Evolutionary conservation across 2,329 filamentous ascomycete species (phyloP).

Genomic region (Balansia obtecta): DNA sequence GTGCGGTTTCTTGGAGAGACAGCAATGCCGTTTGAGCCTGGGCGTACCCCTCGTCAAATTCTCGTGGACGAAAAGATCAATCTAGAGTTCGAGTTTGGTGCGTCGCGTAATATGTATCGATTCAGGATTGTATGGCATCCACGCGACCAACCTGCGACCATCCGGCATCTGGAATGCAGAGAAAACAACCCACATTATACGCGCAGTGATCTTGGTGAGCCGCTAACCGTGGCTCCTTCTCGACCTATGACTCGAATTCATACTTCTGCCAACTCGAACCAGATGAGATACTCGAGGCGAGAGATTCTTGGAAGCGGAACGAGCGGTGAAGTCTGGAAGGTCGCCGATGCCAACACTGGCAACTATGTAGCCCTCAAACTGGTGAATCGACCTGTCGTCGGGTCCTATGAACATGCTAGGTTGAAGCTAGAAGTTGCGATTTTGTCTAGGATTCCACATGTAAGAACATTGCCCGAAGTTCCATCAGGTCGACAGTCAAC

Average conservation of each 20-base stretch:
- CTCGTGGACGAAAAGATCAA: background rate
- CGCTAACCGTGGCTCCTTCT: background rate
- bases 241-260: background rate
- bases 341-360: background rate
- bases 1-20: background rate
- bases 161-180: background rate
- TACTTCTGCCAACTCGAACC: background rate
- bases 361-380: background rate
- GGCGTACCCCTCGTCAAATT: background rate
- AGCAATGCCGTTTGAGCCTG: background rate
- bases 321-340: background rate
- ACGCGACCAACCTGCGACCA: background rate
- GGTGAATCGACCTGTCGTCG: background rate
- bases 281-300: background rate
- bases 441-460: background rate
- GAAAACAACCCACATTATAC: background rate
- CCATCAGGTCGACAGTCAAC: background rate
- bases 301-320: background rate
- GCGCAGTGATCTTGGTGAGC: background rate
- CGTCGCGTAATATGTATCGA: background rate
- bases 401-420: background rate
- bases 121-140: background rate
- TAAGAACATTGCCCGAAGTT: background rate
- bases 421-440: background rate
- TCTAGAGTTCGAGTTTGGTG: background rate